Evolutionary conservation across 208 protist species (phyloP).

Genomic region (Tetramitus jugosus): DNA sequence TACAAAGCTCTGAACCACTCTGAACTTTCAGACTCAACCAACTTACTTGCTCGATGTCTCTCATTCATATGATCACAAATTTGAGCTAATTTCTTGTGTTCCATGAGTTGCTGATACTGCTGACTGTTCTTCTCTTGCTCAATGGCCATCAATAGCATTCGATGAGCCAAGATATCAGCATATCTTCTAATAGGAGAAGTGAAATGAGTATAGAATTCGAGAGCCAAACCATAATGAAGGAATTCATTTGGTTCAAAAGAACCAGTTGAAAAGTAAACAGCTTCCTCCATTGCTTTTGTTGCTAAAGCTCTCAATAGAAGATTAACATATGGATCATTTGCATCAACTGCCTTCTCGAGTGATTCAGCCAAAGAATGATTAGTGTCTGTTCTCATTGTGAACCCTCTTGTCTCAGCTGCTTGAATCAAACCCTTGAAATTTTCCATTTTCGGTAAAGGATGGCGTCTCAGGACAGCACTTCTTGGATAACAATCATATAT

Average conservation of each 20-base stretch:
- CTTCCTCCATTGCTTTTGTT: conserved; percentile 39
- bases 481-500: conserved; percentile 65
- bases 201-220: conserved; percentile 82
- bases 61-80: not conserved
- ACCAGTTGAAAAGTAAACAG: conserved; percentile 31
- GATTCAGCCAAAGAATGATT: conserved; percentile 48
- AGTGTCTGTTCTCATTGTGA: conserved; percentile 41
- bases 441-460: conserved; percentile 58
- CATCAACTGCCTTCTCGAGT: conserved; percentile 36
- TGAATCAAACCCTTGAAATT: conserved; percentile 14
- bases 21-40: not conserved
- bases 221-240: conserved; percentile 70
- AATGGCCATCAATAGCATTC: conserved; percentile 57
- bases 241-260: not conserved
- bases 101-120: not conserved
- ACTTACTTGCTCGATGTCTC: not conserved
- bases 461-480: conserved; percentile 71
- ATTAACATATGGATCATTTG: not conserved
- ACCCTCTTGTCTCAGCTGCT: not conserved
- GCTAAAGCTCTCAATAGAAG: conserved; percentile 18
- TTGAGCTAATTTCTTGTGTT: not conserved
- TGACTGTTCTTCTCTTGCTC: not conserved
- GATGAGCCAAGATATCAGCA: conserved; percentile 78
- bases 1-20: conserved; percentile 13
- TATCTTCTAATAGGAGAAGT: conserved; percentile 85